Evolutionary conservation across 257 asterid species (phyloP).

Genomic region (Solanum infundibuliforme): DNA sequence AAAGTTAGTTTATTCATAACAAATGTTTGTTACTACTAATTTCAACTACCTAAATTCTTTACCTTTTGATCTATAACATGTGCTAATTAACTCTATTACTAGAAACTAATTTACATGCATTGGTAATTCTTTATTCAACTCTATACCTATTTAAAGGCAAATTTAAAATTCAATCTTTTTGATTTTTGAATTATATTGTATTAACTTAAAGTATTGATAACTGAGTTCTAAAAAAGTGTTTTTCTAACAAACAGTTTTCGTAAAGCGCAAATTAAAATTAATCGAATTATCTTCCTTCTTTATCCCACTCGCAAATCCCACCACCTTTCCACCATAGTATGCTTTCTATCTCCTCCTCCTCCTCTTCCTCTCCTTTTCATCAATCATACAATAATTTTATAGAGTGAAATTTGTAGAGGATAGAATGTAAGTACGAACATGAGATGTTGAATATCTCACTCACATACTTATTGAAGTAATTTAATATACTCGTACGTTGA

Average conservation of each 20-base stretch:
- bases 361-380: not conserved
- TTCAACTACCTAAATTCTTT: not conserved
- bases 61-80: not conserved
- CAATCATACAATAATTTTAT: not conserved
- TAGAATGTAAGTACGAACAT: not conserved
- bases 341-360: not conserved
- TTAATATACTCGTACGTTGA: not conserved
- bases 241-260: rapidly evolving
- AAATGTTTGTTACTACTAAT: not conserved
- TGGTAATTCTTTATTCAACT: not conserved
- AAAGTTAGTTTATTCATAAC: not conserved
- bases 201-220: not conserved
- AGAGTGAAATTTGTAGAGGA: not conserved
- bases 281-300: not conserved
- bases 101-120: not conserved
- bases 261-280: not conserved
- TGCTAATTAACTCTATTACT: not conserved
- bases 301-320: not conserved
- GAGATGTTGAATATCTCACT: not conserved
- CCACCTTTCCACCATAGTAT: not conserved
- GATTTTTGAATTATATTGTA: not conserved
- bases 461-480: not conserved
- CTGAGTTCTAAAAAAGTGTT: not conserved
- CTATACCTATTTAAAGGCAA: not conserved
- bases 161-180: not conserved